Evolutionary conservation across 805 yeast species (phyloP).

Genomic region (Metschnikowia koreensis): DNA sequence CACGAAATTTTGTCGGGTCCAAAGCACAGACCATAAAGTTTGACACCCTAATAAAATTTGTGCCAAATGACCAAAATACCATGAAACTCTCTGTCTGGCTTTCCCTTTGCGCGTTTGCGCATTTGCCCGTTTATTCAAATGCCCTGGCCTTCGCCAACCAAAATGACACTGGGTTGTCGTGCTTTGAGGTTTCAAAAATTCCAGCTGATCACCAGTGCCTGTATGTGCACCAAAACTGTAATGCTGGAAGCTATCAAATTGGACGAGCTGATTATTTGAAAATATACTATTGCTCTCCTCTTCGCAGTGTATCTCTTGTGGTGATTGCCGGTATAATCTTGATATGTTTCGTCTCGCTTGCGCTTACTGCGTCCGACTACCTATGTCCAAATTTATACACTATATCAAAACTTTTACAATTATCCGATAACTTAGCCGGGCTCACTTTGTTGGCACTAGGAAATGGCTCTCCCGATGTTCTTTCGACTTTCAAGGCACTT

Average conservation of each 20-base stretch:
- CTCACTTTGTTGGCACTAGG: slow-evolving; percentile 87
- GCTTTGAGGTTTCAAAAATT: slow-evolving; percentile 12
- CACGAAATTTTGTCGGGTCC: no score
- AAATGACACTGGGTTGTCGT: slow-evolving; percentile 9
- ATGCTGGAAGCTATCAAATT: slow-evolving; percentile 23
- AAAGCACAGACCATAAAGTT: background rate
- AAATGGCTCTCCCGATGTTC: slow-evolving; percentile 88
- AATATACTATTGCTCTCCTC: slow-evolving; percentile 30
- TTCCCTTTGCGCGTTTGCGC: background rate
- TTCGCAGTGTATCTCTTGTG: slow-evolving; percentile 14
- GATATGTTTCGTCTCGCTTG: slow-evolving; percentile 59
- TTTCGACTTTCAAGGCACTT: slow-evolving; percentile 83
- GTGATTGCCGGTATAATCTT: slow-evolving; percentile 26
- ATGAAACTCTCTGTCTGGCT: slow-evolving; percentile 7
- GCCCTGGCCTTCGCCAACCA: background rate
- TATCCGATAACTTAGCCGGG: slow-evolving; percentile 81
- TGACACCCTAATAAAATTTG: background rate
- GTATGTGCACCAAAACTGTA: slow-evolving; percentile 35
- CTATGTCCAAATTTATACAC: slow-evolving; percentile 75
- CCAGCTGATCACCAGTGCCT: slow-evolving; percentile 32
- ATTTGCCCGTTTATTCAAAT: background rate
- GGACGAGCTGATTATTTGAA: slow-evolving; percentile 40
- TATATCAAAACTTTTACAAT: slow-evolving; percentile 56
- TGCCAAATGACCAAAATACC: slow-evolving; percentile 1
- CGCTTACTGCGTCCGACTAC: slow-evolving; percentile 77